Percentiles rank a stretch among this genome's conserved stretches.
These are phyloP conservation scores for Aspergillus sp. DNA, from an alignment of 2,329 filamentous ascomycete genomes.

Conservation along the genomic window DNA sequence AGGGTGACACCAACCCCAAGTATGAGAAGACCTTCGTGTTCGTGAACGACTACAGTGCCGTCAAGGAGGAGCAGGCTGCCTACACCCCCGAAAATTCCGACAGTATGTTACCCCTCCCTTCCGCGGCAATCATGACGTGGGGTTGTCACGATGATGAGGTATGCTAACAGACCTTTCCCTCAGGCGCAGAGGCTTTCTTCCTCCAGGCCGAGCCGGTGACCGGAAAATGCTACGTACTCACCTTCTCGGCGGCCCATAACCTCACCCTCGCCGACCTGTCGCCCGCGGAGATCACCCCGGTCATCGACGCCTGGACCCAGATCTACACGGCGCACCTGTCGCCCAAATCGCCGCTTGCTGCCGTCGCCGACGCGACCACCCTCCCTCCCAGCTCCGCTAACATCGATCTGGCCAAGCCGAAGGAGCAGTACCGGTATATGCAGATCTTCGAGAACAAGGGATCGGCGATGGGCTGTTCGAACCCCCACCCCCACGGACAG, in stretches of 20 bases:
- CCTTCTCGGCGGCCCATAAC: constrained; percentile 88
- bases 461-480: constrained; percentile 95
- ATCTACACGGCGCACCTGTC: constrained; percentile 83
- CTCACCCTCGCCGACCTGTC: constrained; percentile 88
- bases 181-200: constrained; percentile 71
- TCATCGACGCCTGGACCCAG: constrained; percentile 86
- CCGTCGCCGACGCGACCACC: constrained; percentile 45
- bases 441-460: constrained; percentile 99
- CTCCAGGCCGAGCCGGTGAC: constrained; percentile 82
- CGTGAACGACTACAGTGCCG: constrained; percentile 95
- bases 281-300: constrained; percentile 70
- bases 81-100: constrained; percentile 60
- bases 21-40: constrained; percentile 90
- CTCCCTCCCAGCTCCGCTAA: constrained; percentile 48
- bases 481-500: constrained; percentile 95
- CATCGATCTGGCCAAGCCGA: constrained; percentile 52
- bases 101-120: constrained; percentile 36
- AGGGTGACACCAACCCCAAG: constrained; percentile 80
- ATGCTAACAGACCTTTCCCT: constrained; percentile 4
- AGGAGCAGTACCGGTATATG: constrained; percentile 88
- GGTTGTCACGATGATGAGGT: neutral
- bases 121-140: no score
- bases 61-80: constrained; percentile 86
- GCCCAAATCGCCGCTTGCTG: constrained; percentile 62
- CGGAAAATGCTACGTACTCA: constrained; percentile 95